phyloP scores from a whole-genome alignment of 148 eudicot species.

The Mesembryanthemum crystallinum region DNA sequence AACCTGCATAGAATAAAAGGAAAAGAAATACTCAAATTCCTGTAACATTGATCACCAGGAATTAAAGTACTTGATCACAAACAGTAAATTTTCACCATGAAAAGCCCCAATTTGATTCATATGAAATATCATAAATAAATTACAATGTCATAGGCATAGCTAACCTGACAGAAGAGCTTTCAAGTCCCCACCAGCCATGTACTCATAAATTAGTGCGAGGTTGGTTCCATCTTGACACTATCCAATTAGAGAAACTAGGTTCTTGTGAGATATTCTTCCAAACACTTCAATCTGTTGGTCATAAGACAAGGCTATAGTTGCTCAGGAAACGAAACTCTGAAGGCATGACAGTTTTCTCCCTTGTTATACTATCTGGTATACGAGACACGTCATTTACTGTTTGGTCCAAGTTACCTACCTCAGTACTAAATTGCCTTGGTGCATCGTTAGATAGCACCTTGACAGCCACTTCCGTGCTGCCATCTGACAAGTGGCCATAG shows the following conservation, averaged over 20 bases:
- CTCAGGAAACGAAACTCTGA: no score
- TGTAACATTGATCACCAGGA: no score
- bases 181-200: conserved; percentile 49
- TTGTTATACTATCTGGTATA: neutral
- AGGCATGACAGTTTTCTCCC: no score
- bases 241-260: conserved; percentile 45
- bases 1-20: conserved; percentile 18
- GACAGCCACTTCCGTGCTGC: conserved; percentile 42
- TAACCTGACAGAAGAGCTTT: conserved; percentile 36
- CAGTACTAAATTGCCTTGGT: conserved; percentile 38
- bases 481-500: conserved; percentile 30
- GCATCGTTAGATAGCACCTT: conserved; percentile 40
- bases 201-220: conserved; percentile 48
- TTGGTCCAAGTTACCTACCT: conserved; percentile 22
- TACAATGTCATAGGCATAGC: no score
- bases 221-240: conserved; percentile 45
- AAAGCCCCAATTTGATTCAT: neutral
- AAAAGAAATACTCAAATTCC: neutral
- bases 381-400: neutral
- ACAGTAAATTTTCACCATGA: no score
- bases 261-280: conserved; percentile 42
- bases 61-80: no score
- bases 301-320: neutral
- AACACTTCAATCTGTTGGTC: conserved; percentile 39
- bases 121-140: neutral